Evolutionary conservation across 2,329 filamentous ascomycete genomes (phyloP).

Genomic region (Scytalidium lignicola): DNA sequence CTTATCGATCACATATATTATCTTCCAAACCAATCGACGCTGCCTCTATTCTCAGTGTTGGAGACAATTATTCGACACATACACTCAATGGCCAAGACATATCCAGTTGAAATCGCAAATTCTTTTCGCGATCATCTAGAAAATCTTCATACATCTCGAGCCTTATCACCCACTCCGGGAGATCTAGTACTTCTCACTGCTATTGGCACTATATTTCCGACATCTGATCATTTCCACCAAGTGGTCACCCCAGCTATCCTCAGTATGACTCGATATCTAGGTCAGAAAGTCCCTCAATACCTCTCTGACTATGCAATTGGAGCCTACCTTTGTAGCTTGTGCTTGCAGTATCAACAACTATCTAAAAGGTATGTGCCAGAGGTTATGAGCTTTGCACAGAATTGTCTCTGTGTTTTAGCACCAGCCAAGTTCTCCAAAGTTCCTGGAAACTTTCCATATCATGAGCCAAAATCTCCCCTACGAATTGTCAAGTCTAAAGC

Average conservation of each 20-base stretch:
- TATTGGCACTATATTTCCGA: conserved; percentile 80
- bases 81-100: conserved; percentile 86
- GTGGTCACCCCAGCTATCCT: conserved; percentile 88
- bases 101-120: conserved; percentile 70
- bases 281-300: conserved; percentile 63
- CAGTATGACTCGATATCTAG: conserved; percentile 77
- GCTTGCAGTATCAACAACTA: conserved; percentile 74
- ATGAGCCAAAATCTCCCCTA: conserved; percentile 46
- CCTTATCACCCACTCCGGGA: conserved; percentile 52
- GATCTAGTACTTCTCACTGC: conserved; percentile 82
- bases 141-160: conserved; percentile 43
- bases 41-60: conserved; percentile 60
- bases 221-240: conserved; percentile 95
- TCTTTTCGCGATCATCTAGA: conserved; percentile 72
- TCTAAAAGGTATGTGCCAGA: conserved; percentile 89
- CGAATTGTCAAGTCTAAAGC: conserved; percentile 43
- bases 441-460: conserved; percentile 56
- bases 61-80: conserved; percentile 84
- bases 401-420: conserved; percentile 65
- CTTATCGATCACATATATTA: conserved; percentile 59
- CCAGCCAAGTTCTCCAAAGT: conserved; percentile 43
- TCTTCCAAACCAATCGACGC: conserved; percentile 35
- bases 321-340: conserved; percentile 72
- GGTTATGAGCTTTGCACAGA: conserved; percentile 73
- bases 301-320: conserved; percentile 67